phyloP scores from a whole-genome alignment of 2,329 filamentous ascomycete species.

The Colletotrichum gloeosporioides region DNA sequence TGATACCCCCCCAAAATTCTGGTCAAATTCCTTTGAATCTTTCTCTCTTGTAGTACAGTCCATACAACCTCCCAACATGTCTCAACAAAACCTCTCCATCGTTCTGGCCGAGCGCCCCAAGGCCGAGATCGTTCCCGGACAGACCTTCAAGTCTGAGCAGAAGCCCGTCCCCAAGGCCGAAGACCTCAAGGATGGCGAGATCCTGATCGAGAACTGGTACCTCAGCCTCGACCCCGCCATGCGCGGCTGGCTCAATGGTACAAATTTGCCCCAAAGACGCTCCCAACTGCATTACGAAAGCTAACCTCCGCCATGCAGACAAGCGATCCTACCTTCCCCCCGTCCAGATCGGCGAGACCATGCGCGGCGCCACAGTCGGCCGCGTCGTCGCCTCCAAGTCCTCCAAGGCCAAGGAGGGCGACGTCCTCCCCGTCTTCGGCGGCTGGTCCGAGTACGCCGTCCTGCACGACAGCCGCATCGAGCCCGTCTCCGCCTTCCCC shows the following conservation, averaged over 20 bases:
- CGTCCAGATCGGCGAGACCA: conserved; percentile 70
- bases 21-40: background rate
- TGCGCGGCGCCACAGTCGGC: conserved; percentile 68
- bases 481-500: conserved; percentile 45
- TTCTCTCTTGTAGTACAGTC: background rate
- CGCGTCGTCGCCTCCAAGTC: conserved; percentile 68
- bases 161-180: conserved; percentile 54
- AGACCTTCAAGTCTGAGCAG: conserved; percentile 65
- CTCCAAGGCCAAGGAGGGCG: conserved; percentile 58
- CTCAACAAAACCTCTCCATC: conserved; percentile 53
- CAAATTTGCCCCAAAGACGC: background rate
- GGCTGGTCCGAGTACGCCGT: conserved; percentile 75
- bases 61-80: conserved; percentile 36
- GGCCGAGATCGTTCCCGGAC: conserved; percentile 64
- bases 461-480: conserved; percentile 55
- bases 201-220: conserved; percentile 67
- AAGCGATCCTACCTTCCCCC: conserved; percentile 68
- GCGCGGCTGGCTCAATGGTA: conserved; percentile 73
- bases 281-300: no score
- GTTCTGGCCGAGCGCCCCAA: conserved; percentile 69
- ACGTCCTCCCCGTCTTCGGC: conserved; percentile 57
- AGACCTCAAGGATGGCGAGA: conserved; percentile 67
- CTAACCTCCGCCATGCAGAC: conserved; percentile 33
- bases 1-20: background rate
- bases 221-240: conserved; percentile 78